These are phyloP conservation scores for Tricholoma sp. DNA, from an alignment of 768 basidiomycete species.

Conservation along the genomic window DNA sequence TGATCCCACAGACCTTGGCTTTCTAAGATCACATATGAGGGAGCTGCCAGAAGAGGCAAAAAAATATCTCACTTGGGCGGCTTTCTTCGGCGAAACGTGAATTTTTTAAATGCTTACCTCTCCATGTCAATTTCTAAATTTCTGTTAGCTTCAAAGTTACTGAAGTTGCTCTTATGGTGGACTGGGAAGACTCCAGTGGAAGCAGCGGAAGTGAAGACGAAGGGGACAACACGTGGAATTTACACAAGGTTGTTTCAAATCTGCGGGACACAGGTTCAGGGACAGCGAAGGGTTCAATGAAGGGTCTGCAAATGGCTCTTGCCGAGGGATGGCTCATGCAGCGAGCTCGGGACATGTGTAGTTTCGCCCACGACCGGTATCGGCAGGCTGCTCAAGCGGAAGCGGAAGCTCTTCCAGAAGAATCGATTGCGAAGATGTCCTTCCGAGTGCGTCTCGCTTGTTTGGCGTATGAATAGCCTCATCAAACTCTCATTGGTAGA, in stretches of 20 bases:
- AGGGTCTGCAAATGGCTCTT: constrained; percentile 61
- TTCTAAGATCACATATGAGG: constrained; percentile 52
- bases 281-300: constrained; percentile 55
- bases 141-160: constrained; percentile 60
- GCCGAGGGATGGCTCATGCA: constrained; percentile 73
- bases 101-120: constrained; percentile 14
- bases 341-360: constrained; percentile 70
- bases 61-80: constrained; percentile 67
- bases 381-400: constrained; percentile 67
- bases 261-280: constrained; percentile 37
- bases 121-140: not conserved
- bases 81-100: constrained; percentile 68
- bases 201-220: constrained; percentile 51
- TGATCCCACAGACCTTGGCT: constrained; percentile 60
- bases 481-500: constrained; percentile 31
- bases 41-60: constrained; percentile 59
- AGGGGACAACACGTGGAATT: constrained; percentile 43
- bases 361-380: constrained; percentile 70
- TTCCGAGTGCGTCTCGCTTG: constrained; percentile 42
- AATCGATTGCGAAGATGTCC: constrained; percentile 59
- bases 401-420: constrained; percentile 43
- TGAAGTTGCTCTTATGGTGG: constrained; percentile 69
- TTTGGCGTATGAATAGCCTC: not conserved
- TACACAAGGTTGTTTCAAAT: constrained; percentile 46
- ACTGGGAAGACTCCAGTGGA: constrained; percentile 59